These are phyloP conservation scores for Cephaloascus albidus DNA, from an alignment of 805 yeast species.

Conservation along the genomic window DNA sequence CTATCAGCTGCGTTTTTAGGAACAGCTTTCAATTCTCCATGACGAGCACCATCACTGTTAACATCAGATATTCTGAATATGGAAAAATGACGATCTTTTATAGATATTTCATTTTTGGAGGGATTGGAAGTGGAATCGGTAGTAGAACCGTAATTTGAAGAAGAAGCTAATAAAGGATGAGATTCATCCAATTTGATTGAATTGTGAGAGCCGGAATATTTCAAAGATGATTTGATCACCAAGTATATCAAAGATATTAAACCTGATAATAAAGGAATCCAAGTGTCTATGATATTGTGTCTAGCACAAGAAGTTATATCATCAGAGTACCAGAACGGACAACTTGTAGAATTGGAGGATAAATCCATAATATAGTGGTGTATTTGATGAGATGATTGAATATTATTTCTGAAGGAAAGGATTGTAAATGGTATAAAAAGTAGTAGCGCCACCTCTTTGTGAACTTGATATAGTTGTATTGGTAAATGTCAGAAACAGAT, in stretches of 20 bases:
- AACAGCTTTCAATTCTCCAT: conserved; percentile 22
- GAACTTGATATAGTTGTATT: no score
- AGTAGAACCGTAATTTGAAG: conserved; percentile 25
- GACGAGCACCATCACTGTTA: conserved; percentile 31
- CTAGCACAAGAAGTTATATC: conserved; percentile 50
- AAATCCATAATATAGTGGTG: no score
- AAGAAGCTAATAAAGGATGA: conserved; percentile 22
- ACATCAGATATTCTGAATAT: conserved; percentile 21
- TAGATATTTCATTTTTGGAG: conserved; percentile 9
- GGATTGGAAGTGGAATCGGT: conserved; percentile 11
- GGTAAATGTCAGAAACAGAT: no score
- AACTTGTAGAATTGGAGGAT: conserved; percentile 1
- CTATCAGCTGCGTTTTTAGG: conserved; percentile 21
- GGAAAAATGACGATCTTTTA: conserved; percentile 32
- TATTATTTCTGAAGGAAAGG: no score
- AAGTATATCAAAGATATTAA: conserved; percentile 18
- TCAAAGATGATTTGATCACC: conserved; percentile 8
- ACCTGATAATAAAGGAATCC: conserved; percentile 19
- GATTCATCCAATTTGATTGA: conserved; percentile 12
- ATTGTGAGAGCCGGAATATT: conserved; percentile 1
- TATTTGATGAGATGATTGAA: no score
- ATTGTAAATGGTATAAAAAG: no score
- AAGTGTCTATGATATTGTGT: conserved; percentile 24
- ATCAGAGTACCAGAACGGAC: conserved; percentile 46
- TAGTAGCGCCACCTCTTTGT: no score